Evolutionary conservation across 1,284 basidiomycete genomes (phyloP), one percentile per base, ranked within the genome.

Genomic region (Hymenochaete sp.): DNA sequence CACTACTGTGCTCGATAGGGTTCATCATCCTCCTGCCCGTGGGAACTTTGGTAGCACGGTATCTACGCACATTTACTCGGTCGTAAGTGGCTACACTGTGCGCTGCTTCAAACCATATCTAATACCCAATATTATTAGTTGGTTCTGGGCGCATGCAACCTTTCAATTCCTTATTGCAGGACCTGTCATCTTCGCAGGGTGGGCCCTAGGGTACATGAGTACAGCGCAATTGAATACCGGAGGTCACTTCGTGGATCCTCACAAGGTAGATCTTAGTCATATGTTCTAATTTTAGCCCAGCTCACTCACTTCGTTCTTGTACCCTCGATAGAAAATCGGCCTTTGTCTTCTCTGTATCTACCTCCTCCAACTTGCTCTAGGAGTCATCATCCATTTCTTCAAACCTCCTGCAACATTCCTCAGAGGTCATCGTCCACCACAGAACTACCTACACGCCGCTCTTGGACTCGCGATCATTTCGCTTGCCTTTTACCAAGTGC

Each of bases 21-120:
- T 79, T 80, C 53, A 63, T 82, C 51, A 60, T 82, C 38, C 55
- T 82, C 2, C 62, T 82, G 0, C 81, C 81, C 1, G 48, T 75
- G 19, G 81, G 77, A 3, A 68, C 68, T 7, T 62, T 84, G 46
- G 58, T 77, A 22, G 73, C 77, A 2, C 69, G 81, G 46, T 75
- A 71, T 50, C 61, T 70, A 2, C 69, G 80, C 38, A 79, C 66
- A 50, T 74, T 64, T 57, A 69, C 62, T 19, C 61, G 58, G 21
- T 59, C 55, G 72, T 72, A 49, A 51, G 64, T 18, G 21, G 21
- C 14, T n/a, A 6, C 21, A 35, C 14, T n/a, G n/a, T n/a, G 21
- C 32, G 5, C 21, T 8, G 32, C 14, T 16, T 6, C 32, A 35
- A 35, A 35, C 21, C 13, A 6, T 6, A 5, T 35, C 32, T 35